phyloP scores from a whole-genome alignment of 768 basidiomycete genomes.

The Naganishia kalamii region DNA sequence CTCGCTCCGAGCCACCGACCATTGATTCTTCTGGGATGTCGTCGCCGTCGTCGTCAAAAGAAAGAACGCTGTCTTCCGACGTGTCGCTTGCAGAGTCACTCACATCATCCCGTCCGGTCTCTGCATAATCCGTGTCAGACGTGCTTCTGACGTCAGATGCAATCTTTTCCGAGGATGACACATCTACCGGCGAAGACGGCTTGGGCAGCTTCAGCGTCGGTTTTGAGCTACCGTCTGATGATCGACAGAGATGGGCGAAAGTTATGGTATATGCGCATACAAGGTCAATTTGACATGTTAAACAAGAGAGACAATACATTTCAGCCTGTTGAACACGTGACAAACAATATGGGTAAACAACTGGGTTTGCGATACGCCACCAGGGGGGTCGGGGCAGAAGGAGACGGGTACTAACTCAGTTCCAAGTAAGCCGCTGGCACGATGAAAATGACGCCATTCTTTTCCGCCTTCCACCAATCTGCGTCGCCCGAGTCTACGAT shows the following conservation, averaged over 20 bases:
- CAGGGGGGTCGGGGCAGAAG: slow-evolving; percentile 20
- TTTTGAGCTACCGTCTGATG: neutral
- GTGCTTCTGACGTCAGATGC: neutral
- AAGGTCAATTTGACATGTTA: slow-evolving; percentile 10
- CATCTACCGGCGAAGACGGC: too few species aligned
- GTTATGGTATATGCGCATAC: slow-evolving; percentile 14
- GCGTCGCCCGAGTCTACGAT: slow-evolving; percentile 76
- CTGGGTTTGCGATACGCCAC: slow-evolving; percentile 34
- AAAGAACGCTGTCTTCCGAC: slow-evolving; percentile 50
- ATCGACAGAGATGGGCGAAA: slow-evolving; percentile 32
- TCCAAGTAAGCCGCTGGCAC: slow-evolving; percentile 90
- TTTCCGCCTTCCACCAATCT: slow-evolving; percentile 96
- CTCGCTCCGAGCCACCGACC: neutral
- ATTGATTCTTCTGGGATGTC: slow-evolving; percentile 32
- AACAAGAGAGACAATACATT: slow-evolving; percentile 51
- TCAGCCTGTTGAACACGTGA: slow-evolving; percentile 64
- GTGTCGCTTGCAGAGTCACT: slow-evolving; percentile 28
- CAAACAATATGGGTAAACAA: slow-evolving; percentile 55
- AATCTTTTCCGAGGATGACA: neutral
- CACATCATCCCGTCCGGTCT: slow-evolving; percentile 42
- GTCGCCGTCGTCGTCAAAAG: slow-evolving; percentile 47
- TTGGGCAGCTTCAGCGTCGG: neutral
- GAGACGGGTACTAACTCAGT: slow-evolving; percentile 71
- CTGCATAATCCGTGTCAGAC: neutral
- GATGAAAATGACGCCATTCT: slow-evolving; percentile 74